phyloP scores from a whole-genome alignment of 768 basidiomycete species.

The Boletus rufocinnamomeus region DNA sequence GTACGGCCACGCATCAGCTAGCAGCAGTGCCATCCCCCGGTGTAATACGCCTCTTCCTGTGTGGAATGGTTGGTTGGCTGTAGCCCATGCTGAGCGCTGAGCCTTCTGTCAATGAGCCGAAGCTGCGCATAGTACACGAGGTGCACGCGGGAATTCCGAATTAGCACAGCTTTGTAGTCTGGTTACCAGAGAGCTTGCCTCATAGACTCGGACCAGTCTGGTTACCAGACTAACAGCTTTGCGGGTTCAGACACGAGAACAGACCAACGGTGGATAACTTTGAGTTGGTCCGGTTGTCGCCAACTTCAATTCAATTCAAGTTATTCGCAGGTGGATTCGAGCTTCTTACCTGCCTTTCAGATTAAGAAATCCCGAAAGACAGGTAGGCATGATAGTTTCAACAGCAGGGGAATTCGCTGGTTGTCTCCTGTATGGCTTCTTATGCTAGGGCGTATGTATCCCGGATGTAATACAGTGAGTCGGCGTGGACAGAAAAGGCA shows the following conservation, averaged over 20 bases:
- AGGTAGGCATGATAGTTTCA: not conserved
- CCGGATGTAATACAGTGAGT: no score
- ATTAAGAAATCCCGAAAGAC: not conserved
- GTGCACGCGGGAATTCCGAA: no score
- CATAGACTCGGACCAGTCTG: no score
- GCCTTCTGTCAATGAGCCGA: not conserved
- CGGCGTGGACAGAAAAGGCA: no score
- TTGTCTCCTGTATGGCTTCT: not conserved
- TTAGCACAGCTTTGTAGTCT: slow-evolving; percentile 8
- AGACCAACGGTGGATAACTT: no score
- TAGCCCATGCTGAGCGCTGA: not conserved
- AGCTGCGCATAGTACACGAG: not conserved
- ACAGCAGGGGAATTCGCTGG: not conserved
- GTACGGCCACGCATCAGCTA: no score
- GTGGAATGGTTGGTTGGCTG: not conserved
- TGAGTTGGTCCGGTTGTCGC: not conserved
- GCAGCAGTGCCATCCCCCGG: no score
- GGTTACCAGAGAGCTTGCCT: no score
- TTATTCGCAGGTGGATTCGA: not conserved
- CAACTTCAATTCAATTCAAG: not conserved
- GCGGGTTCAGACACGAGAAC: no score
- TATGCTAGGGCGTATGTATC: not conserved
- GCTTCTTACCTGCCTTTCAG: not conserved
- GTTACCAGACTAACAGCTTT: no score
- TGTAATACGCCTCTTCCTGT: not conserved